These are phyloP conservation scores for Gloeostereum incarnatum DNA, from an alignment of 768 basidiomycete species.

Conservation along the genomic window DNA sequence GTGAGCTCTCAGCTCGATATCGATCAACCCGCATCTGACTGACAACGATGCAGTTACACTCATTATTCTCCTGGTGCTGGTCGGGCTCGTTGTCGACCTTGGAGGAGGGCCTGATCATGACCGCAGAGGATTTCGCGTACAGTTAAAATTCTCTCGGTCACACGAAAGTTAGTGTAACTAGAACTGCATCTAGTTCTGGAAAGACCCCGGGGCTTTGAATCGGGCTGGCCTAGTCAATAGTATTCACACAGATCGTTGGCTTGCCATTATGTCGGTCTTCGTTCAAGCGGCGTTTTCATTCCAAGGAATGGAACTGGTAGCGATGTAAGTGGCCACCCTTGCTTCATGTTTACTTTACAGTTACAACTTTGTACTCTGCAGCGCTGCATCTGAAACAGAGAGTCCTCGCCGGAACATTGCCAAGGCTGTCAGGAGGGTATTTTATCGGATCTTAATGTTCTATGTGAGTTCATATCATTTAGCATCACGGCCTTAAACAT, in stretches of 20 bases:
- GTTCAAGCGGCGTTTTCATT: slow-evolving; percentile 63
- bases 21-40: neutral
- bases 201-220: slow-evolving; percentile 55
- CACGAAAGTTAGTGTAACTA: too few species aligned
- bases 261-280: slow-evolving; percentile 33
- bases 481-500: neutral
- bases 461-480: slow-evolving; percentile 34
- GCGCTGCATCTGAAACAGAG: slow-evolving; percentile 68
- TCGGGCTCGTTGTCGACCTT: slow-evolving; percentile 63
- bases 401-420: slow-evolving; percentile 74
- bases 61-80: slow-evolving; percentile 50
- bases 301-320: slow-evolving; percentile 70
- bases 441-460: slow-evolving; percentile 74
- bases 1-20: slow-evolving; percentile 21
- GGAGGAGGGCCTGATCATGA: slow-evolving; percentile 68
- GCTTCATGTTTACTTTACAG: neutral
- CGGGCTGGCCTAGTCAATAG: slow-evolving; percentile 30
- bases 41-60: slow-evolving; percentile 30
- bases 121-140: slow-evolving; percentile 58
- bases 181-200: slow-evolving; percentile 42
- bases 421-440: slow-evolving; percentile 68
- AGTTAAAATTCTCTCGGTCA: slow-evolving; percentile 8
- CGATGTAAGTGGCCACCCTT: slow-evolving; percentile 32
- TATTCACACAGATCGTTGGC: slow-evolving; percentile 36
- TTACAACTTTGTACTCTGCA: slow-evolving; percentile 14